Base-by-base conservation (phyloP, 345 rosid species). In the Gossypium australe region DNA sequence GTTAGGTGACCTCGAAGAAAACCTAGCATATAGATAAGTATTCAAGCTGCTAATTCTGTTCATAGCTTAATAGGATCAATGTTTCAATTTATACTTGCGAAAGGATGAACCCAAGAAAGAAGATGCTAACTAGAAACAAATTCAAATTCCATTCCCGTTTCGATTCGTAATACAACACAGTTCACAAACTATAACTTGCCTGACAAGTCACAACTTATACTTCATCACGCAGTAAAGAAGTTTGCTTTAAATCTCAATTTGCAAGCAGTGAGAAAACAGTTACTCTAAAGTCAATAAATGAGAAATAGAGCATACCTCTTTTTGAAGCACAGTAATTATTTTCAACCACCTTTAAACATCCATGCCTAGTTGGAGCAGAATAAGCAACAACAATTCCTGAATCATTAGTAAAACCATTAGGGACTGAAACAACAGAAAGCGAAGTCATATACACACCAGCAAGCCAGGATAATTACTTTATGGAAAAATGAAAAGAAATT, bases 261-360 rank as follows among this genome's bases (percentile, higher is more conserved):
- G 3, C 13, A 2, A 41, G 68, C 22, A 41, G 49, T 10, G 25
- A 64, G 49, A 17, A 64, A 64, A 41, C 68, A 64, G 38, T 17
- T 16, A 56, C 20, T 56, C 24, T 49, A 14, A 68, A 25, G 44
- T 25, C 43, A 49, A 49, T 16, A 25, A 69, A 69, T 25, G 25
- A 38, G 17, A 44, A 44, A 41, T 72, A 29, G 57, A 0, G 66
- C 75, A 74, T 79, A 94, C 97, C 98, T 82, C 95, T 87, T 86
- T 84, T 89, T 34, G 98, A 94, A 75, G 97, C 89, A 80, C 98
- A 92, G 84, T 86, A 94, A 79, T 86, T 91, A 80, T 94, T 94
- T 72, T 92, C 98, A 47, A 94, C 97, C 56, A 94, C 90, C 78
- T 84, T 89, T 62, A 94, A 86, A 85, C 92, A 89, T 84, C 87